Percentiles rank a stretch among this genome's conserved stretches.
phyloP scores from a whole-genome alignment of 805 yeast genomes.

The Saccharomyces mikatae region DNA sequence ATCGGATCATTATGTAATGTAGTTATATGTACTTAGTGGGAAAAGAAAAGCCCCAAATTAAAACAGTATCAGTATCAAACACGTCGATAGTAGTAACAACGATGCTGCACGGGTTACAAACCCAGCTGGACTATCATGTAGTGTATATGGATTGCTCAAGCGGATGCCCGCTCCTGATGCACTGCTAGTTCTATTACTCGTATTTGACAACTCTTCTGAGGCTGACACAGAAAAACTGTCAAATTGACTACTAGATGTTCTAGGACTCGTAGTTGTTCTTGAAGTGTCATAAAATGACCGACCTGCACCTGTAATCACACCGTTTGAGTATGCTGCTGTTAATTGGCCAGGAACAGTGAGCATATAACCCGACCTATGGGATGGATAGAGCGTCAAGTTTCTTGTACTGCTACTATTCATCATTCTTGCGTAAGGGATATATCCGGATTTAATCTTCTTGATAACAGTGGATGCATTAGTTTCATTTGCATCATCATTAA shows the following conservation, averaged over 20 bases:
- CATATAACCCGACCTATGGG: slow-evolving; percentile 4
- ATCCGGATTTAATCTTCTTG: slow-evolving; percentile 33
- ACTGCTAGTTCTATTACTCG: neutral
- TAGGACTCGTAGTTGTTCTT: slow-evolving; percentile 10
- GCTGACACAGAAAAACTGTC: slow-evolving; percentile 7
- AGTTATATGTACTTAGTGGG: neutral
- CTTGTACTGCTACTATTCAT: slow-evolving; percentile 21
- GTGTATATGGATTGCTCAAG: neutral
- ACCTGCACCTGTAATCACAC: slow-evolving; percentile 25
- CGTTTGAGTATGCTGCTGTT: slow-evolving; percentile 28
- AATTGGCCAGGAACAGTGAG: slow-evolving; percentile 21
- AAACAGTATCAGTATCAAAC: neutral
- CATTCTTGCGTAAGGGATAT: slow-evolving; percentile 44
- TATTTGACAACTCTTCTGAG: neutral
- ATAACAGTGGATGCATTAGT: slow-evolving; percentile 3
- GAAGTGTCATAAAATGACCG: slow-evolving; percentile 28
- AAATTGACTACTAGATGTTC: slow-evolving; percentile 6
- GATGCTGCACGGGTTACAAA: neutral
- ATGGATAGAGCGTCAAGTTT: slow-evolving; percentile 10
- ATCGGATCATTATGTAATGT: neutral
- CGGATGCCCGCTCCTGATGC: neutral
- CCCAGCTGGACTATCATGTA: neutral
- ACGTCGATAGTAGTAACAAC: neutral
- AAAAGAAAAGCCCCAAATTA: neutral
- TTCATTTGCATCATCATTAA: neutral